Conservation (phyloP, 176 grass and related monocot species). For the Zizania latifolia region DNA sequence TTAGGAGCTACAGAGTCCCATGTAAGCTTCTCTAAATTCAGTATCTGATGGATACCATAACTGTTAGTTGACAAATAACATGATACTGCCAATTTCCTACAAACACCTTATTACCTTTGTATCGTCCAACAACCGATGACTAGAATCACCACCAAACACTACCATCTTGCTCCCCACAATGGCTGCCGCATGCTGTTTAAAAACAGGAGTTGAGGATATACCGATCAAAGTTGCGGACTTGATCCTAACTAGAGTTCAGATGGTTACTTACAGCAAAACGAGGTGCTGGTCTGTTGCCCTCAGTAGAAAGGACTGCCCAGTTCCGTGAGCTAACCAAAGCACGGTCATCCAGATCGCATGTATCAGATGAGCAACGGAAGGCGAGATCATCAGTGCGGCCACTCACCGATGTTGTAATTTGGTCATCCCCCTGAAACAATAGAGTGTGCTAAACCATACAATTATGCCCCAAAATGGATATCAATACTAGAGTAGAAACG, state of each 20-base stretch:
- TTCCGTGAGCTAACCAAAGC: constrained; percentile 56
- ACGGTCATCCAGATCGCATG: constrained; percentile 39
- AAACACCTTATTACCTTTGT: constrained; percentile 50
- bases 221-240: neutral
- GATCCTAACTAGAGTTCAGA: constrained; percentile 7
- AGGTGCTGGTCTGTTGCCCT: constrained; percentile 65
- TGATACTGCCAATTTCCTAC: constrained; percentile 8
- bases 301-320: constrained; percentile 66
- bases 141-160: constrained; percentile 83
- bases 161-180: constrained; percentile 91
- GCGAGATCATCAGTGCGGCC: constrained; percentile 43
- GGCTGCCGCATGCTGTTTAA: constrained; percentile 77
- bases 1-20: constrained; percentile 58
- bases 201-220: neutral
- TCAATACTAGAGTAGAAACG: constrained; percentile 7
- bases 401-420: constrained; percentile 53
- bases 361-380: constrained; percentile 46
- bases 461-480: neutral
- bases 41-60: constrained; percentile 53
- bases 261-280: constrained; percentile 72
- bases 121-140: constrained; percentile 68
- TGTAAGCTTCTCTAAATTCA: constrained; percentile 84
- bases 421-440: constrained; percentile 48
- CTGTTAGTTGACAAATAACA: neutral
- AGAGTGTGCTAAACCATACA: constrained; percentile 8